These are phyloP conservation scores for Parathielavia hyrcaniae DNA, from an alignment of 495 filamentous ascomycete species.

Conservation along the genomic window DNA sequence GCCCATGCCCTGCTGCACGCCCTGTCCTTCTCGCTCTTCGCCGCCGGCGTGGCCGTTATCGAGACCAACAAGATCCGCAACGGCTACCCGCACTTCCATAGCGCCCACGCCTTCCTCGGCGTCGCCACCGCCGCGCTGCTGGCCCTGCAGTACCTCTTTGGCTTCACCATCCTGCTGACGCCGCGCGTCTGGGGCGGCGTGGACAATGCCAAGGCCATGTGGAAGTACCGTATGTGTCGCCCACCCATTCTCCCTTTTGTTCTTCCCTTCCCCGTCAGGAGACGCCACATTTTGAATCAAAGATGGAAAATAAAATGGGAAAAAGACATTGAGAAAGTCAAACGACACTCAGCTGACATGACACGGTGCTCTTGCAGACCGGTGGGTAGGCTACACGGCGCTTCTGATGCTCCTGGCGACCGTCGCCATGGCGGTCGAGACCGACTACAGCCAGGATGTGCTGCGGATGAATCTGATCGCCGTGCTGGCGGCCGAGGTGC, in stretches of 20 bases:
- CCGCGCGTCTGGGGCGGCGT: conserved; percentile 69
- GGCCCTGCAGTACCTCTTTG: conserved; percentile 64
- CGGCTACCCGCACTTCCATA: conserved; percentile 61
- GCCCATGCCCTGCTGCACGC: conserved; percentile 62
- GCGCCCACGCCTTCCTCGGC: conserved; percentile 72
- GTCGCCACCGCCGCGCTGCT: conserved; percentile 67
- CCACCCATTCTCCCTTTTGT: neutral
- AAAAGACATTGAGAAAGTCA: too few relatives aligned
- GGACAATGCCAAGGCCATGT: conserved; percentile 70
- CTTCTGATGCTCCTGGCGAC: conserved; percentile 65
- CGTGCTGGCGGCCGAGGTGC: conserved; percentile 51
- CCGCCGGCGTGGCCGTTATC: conserved; percentile 67
- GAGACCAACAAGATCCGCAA: conserved; percentile 71
- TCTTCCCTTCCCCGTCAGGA: neutral
- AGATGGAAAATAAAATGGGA: too few relatives aligned
- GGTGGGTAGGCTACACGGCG: conserved; percentile 68
- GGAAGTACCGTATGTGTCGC: conserved; percentile 59
- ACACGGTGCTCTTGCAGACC: conserved; percentile 34
- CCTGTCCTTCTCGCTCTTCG: conserved; percentile 54
- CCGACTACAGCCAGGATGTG: conserved; percentile 55
- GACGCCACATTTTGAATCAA: too few relatives aligned
- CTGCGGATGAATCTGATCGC: conserved; percentile 69
- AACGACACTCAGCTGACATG: too few relatives aligned
- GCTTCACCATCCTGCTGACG: conserved; percentile 69
- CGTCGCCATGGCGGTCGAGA: conserved; percentile 68